Percentiles rank a stretch among this genome's conserved stretches.
Evolutionary conservation across 108 stramenopile species (phyloP).

Genomic region (Epithemia pelagica): DNA sequence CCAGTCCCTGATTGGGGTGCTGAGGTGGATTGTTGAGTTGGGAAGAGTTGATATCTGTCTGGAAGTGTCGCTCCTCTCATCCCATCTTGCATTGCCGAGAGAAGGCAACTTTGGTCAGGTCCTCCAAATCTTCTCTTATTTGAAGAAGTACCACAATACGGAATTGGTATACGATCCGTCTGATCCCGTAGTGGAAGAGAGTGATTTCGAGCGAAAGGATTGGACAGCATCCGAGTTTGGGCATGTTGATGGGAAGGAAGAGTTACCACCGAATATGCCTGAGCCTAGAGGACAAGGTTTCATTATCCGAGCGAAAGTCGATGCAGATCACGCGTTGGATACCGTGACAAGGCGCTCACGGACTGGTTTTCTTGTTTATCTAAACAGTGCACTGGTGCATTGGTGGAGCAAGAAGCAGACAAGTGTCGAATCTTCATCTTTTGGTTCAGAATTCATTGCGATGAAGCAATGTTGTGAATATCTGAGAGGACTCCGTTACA

Average conservation of each 20-base stretch:
- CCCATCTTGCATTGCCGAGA: conserved; percentile 29
- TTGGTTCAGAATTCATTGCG: too few species aligned
- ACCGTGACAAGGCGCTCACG: conserved; percentile 16
- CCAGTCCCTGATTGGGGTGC: too few species aligned
- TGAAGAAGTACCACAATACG: too few species aligned
- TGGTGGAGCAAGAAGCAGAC: conserved; percentile 42
- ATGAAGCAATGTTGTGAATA: conserved; percentile 42
- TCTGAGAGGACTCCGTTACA: conserved; percentile 39
- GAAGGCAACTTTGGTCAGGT: too few species aligned
- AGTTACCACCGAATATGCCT: conserved; percentile 22
- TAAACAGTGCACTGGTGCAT: too few species aligned
- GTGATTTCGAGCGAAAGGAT: conserved; percentile 17
- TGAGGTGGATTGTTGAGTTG: too few species aligned
- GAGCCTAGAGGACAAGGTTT: conserved; percentile 24
- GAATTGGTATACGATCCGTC: too few species aligned
- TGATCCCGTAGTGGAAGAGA: conserved; percentile 32
- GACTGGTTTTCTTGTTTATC: conserved; percentile 25
- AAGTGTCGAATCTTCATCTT: conserved; percentile 33
- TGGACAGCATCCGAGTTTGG: conserved; percentile 28
- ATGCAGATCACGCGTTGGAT: conserved; percentile 38
- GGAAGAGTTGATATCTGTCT: too few species aligned
- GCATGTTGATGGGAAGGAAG: conserved; percentile 16
- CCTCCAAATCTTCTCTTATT: too few species aligned
- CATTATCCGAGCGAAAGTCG: conserved; percentile 16
- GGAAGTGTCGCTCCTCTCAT: conserved; percentile 17